Evolutionary conservation across 108 stramenopile genomes (phyloP).

Genomic region (Fistulifera pelliculosa): DNA sequence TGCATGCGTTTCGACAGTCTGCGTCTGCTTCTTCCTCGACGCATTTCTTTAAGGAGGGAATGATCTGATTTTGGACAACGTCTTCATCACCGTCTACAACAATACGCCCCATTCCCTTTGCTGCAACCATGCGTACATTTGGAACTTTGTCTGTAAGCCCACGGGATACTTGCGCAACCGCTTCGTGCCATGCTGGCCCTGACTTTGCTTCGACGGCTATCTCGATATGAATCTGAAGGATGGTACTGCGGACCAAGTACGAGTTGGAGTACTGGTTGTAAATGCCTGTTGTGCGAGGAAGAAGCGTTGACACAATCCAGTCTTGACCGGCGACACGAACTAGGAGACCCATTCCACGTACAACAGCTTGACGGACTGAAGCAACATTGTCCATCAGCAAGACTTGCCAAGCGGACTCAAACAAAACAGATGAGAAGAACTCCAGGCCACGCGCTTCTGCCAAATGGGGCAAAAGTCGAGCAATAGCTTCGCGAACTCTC

Average conservation of each 20-base stretch:
- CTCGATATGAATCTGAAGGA: constrained; percentile 52
- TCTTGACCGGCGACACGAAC: constrained; percentile 65
- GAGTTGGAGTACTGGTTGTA: constrained; percentile 53
- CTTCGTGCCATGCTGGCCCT: constrained; percentile 42
- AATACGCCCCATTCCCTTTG: constrained; percentile 46
- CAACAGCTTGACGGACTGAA: constrained; percentile 61
- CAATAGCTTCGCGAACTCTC: constrained; percentile 80
- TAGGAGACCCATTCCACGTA: constrained; percentile 61
- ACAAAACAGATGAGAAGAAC: constrained; percentile 63
- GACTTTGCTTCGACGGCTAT: constrained; percentile 33
- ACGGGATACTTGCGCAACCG: constrained; percentile 39
- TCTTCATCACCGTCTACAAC: constrained; percentile 24
- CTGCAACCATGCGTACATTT: constrained; percentile 85
- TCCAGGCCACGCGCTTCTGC: constrained; percentile 75
- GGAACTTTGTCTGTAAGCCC: constrained; percentile 70
- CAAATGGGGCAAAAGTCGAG: constrained; percentile 62
- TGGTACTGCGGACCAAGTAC: constrained; percentile 78
- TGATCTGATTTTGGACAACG: constrained; percentile 23
- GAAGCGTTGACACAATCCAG: constrained; percentile 64
- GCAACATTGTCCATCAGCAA: constrained; percentile 79
- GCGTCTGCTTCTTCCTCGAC: constrained; percentile 34
- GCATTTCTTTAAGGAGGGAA: constrained; percentile 27
- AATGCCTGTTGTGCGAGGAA: constrained; percentile 60
- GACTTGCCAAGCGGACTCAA: constrained; percentile 75
- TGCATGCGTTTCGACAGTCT: constrained; percentile 18